These are phyloP conservation scores for Rosa rugosa DNA, from an alignment of 306 rosid species.

Conservation along the genomic window DNA sequence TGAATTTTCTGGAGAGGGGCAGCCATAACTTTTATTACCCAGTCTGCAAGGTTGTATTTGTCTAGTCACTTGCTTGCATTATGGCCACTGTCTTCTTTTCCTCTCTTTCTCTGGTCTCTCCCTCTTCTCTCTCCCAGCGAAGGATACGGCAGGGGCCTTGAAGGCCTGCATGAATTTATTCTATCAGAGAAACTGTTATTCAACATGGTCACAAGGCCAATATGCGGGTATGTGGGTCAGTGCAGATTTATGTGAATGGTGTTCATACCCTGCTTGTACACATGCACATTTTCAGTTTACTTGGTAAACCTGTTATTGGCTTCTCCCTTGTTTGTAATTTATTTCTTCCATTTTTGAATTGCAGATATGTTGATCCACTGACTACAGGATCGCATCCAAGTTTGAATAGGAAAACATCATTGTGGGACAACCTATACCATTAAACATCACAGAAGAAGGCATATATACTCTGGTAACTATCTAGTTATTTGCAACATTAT, in stretches of 20 bases:
- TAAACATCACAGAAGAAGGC: constrained; percentile 68
- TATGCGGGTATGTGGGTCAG: constrained; percentile 70
- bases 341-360: constrained; percentile 5
- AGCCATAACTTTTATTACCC: too few species aligned
- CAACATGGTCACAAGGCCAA: constrained; percentile 92
- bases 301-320: not conserved
- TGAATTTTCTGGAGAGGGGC: too few species aligned
- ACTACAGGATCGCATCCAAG: constrained; percentile 51
- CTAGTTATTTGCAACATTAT: too few species aligned
- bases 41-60: too few species aligned
- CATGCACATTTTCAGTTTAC: not conserved
- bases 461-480: constrained; percentile 20
- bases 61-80: not conserved
- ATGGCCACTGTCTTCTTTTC: not conserved
- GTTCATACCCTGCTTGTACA: not conserved
- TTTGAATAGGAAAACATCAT: constrained; percentile 57
- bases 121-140: too few species aligned
- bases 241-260: constrained; percentile 2
- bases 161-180: too few species aligned
- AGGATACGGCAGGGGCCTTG: too few species aligned
- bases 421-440: constrained; percentile 88
- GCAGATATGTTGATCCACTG: constrained; percentile 85
- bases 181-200: constrained; percentile 73
- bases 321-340: not conserved
- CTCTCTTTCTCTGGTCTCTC: too few species aligned